Conservation (phyloP, 2,329 filamentous ascomycete species). For the Colletotrichum sojae region DNA sequence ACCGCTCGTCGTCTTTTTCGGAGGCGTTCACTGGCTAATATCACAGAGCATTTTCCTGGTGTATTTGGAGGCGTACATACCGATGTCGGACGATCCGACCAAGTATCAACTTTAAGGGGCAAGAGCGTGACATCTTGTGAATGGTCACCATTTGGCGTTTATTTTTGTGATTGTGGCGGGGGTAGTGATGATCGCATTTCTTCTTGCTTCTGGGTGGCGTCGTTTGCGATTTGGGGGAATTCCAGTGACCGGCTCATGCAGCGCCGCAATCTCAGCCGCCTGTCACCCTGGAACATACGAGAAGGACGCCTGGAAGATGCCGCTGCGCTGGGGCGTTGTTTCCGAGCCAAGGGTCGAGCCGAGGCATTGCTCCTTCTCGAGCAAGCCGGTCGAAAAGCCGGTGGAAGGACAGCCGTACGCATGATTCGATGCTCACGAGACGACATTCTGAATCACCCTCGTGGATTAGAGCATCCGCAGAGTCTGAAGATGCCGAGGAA, state of each 20-base stretch:
- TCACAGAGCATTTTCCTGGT: slow-evolving; percentile 5
- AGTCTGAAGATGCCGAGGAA: no score
- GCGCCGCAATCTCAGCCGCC: background rate
- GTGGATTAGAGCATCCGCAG: no score
- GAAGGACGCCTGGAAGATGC: background rate
- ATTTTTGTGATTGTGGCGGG: background rate
- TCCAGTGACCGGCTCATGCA: background rate
- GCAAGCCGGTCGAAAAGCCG: background rate
- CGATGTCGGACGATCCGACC: no score
- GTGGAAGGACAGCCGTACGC: background rate
- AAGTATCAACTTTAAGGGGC: no score
- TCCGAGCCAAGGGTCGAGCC: background rate
- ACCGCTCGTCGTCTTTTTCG: background rate
- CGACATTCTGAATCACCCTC: no score
- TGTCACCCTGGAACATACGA: background rate
- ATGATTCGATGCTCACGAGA: no score
- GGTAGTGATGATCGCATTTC: background rate
- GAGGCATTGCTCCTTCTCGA: slow-evolving; percentile 1
- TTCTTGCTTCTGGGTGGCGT: background rate
- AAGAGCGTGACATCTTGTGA: background rate
- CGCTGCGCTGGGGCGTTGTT: background rate
- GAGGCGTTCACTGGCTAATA: background rate
- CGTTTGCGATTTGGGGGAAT: background rate
- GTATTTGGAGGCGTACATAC: background rate
- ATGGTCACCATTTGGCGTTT: background rate